Base-by-base conservation (phyloP, 164 flowering plant species). In the Chimonanthus praecox region DNA sequence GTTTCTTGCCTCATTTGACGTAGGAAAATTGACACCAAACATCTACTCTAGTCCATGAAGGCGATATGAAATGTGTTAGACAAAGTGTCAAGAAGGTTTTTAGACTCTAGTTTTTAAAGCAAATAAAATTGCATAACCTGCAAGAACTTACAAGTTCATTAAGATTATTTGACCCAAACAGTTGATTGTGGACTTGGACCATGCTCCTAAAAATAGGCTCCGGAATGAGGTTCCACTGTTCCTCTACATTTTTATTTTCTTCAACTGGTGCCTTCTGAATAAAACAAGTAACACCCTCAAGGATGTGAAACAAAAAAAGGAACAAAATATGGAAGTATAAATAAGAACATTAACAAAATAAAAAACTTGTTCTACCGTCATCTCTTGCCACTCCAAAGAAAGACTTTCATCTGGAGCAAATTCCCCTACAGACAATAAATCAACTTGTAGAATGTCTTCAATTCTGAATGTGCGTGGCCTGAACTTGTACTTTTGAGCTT, bases 101-200 rank as follows among this genome's bases (percentile, higher is more conserved):
- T 48, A 3, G 58, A 21, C 43, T 11, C 6, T 11, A 13, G 18
- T 33, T 9, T 48, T 3, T 66, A 44, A 66, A 66, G 45, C 44
- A 66, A 18, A 18, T 13, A 65, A 11, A 45, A 33, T 3, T 3
- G 47, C 16, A 54, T 54, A 10, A 11, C 11, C 60, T 54, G 11
- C 60, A 66, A 3, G 51, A 20, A 82, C 90, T 85, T 82, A 90
- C 98, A 62, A 15, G 43, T 69, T 73, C 75, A 62, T 78, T 70
- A 70, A 89, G 91, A 79, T 88, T 71, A 47, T 51, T 48, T 10
- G 94, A 89, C 18, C 99, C 97, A 87, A 92, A 96, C 33, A 93
- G 68, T 67, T 81, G 83, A 77, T 77, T 82, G 78, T 96, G 94
- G n/a, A 82, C 62, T 45, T 78, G 64, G 68, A 93, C 87, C 75